Base-by-base conservation (phyloP, 2,329 filamentous ascomycete species). In the Raffaelea albimanens region DNA sequence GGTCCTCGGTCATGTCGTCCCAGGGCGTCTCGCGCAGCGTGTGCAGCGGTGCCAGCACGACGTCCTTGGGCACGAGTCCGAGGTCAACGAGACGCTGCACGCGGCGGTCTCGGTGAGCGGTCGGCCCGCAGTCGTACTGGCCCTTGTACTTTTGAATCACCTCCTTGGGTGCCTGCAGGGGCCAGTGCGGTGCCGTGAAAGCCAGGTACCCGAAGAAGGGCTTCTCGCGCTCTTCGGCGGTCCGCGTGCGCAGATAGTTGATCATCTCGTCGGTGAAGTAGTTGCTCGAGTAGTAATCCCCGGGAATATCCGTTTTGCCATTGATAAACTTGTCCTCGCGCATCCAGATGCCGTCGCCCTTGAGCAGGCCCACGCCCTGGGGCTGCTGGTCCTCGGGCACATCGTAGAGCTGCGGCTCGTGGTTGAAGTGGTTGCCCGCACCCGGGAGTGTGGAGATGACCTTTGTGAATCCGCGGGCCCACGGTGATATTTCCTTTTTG, bases 171-270 rank as follows among this genome's bases (percentile, higher is more conserved):
- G 76, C 76, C 54, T 82, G 78, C 7, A 82, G 61, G 2, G 78
- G 78, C 78, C 78, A 82, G 53, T 82, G 78, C 2, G 78, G 78
- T 0, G 78, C 78, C 0, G 76, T 77, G 58, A 80, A 82, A 2
- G 78, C 75, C 2, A 78, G 64, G 56, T 80, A 81, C 2, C 64
- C 76, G 55, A 81, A 82, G 63, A 82, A 81, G 0, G 77, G 72
- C 43, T 59, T 52, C 4, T 62, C 54, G 13, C 62, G 57, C 1
- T 56, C 55, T 5, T 49, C 60, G 50, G 55, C 62, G 50, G 57
- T 69, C 62, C 74, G 69, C 43, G 73, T 69, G 33, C 65, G 61
- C 1, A 78, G 61, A 45, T 77, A 78, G 16, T 67, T 53, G 7
- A 77, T 54, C 65, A 79, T 69, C 52, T 71, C 73, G 52, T 72